These are phyloP conservation scores for Solanum pennellii DNA, from an alignment of 257 asterid genomes.

Conservation along the genomic window DNA sequence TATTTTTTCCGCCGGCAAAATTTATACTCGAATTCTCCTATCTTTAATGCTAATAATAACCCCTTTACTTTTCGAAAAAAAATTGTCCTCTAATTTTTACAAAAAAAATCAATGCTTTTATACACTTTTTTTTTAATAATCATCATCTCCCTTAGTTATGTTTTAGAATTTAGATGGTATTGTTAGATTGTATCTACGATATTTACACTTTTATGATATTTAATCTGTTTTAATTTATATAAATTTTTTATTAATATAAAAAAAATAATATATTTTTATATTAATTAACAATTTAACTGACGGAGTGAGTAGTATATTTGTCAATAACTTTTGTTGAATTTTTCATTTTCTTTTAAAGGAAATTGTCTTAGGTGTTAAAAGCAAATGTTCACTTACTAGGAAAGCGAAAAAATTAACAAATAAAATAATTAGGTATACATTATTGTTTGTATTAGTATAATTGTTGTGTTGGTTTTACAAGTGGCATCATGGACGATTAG, in stretches of 20 bases:
- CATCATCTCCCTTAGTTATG: neutral
- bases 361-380: neutral
- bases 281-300: too few relatives aligned
- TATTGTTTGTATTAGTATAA: neutral
- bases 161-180: too few relatives aligned
- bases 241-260: too few relatives aligned
- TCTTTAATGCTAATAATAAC: neutral
- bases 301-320: too few relatives aligned
- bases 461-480: neutral
- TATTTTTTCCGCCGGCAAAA: neutral
- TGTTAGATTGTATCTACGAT: too few relatives aligned
- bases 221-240: too few relatives aligned
- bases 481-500: neutral
- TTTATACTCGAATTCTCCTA: neutral
- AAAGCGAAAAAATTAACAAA: neutral
- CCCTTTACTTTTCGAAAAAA: neutral
- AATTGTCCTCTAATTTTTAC: neutral
- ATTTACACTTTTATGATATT: too few relatives aligned
- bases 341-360: neutral
- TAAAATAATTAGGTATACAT: neutral
- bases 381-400: neutral
- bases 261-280: too few relatives aligned
- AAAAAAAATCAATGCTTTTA: neutral
- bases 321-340: neutral
- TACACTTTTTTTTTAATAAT: too few relatives aligned